These are phyloP conservation scores for Komagataella phaffii DNA, from an alignment of 805 yeast genomes.

Conservation along the genomic window DNA sequence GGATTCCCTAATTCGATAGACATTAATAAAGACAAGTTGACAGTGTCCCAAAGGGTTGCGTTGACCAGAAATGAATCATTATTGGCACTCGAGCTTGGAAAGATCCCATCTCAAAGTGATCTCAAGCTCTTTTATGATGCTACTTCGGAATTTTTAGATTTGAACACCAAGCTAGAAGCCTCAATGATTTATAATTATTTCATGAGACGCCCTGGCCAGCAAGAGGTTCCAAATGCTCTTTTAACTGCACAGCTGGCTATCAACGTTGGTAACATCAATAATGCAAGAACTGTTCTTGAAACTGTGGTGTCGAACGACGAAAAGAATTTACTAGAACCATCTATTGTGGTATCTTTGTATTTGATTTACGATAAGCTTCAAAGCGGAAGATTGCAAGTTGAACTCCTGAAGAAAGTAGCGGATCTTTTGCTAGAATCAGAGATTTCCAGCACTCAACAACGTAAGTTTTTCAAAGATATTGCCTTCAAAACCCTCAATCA, in stretches of 20 bases:
- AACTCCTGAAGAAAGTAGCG: constrained; percentile 18
- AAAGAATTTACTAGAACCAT: constrained; percentile 20
- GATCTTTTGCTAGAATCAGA: constrained; percentile 8
- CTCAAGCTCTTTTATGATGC: constrained; percentile 10
- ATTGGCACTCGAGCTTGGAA: constrained; percentile 26
- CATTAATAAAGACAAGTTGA: constrained; percentile 16
- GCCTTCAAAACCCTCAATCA: constrained; percentile 24
- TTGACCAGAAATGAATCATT: constrained; percentile 30
- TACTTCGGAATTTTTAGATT: constrained; percentile 6
- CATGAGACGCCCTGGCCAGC: constrained; percentile 11
- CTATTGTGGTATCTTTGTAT: constrained; percentile 34
- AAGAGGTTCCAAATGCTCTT: constrained; percentile 16
- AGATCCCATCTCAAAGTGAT: constrained; percentile 11
- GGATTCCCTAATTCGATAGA: constrained; percentile 16
- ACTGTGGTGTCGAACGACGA: constrained; percentile 8
- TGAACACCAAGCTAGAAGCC: constrained; percentile 12
- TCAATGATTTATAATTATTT: constrained; percentile 21
- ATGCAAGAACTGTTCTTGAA: constrained; percentile 24
- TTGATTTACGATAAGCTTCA: constrained; percentile 34
- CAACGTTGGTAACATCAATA: constrained; percentile 15
- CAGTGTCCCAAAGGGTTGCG: constrained; percentile 24
- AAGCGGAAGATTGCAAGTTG: constrained; percentile 18
- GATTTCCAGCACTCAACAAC: constrained; percentile 7
- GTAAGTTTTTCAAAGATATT: constrained; percentile 17
- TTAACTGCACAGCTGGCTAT: constrained; percentile 21